Percentiles rank a stretch among this genome's conserved stretches.
Evolutionary conservation across 305 asterid species (phyloP).

Genomic region (Solanum hybrid): DNA sequence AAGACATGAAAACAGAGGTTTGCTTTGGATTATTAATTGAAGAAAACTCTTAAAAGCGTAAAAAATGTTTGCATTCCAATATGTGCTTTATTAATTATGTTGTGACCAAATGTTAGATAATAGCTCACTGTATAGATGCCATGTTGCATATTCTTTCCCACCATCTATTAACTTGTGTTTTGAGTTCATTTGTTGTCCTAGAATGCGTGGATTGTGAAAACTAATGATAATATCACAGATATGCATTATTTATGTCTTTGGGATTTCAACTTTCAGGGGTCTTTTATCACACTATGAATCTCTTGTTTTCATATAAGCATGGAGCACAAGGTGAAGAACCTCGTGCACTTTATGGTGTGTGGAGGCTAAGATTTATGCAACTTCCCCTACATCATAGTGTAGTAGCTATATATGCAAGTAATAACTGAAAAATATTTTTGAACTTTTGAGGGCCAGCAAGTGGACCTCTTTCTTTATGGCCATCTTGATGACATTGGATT

Average conservation of each 20-base stretch:
- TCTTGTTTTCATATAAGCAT: background rate
- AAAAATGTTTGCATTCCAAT: background rate
- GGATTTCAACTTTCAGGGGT: background rate
- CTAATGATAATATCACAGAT: background rate
- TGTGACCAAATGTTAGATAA: background rate
- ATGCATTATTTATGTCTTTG: background rate
- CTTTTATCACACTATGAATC: background rate
- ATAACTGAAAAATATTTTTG: background rate
- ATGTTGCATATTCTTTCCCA: background rate
- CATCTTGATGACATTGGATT: background rate
- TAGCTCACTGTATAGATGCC: background rate
- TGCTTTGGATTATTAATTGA: slow-evolving; percentile 9
- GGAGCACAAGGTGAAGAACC: background rate
- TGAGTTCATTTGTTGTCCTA: background rate
- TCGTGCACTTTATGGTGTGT: background rate
- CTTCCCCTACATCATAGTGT: background rate
- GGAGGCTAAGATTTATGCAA: background rate
- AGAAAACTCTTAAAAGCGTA: background rate
- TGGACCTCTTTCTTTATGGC: background rate
- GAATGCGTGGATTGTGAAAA: background rate
- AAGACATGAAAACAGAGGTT: slow-evolving; percentile 70
- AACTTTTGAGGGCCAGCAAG: background rate
- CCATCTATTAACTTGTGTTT: background rate
- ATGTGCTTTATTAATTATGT: background rate
- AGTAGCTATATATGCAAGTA: background rate